Conservation (phyloP, 768 basidiomycete species). For the Trametes cubensis region DNA sequence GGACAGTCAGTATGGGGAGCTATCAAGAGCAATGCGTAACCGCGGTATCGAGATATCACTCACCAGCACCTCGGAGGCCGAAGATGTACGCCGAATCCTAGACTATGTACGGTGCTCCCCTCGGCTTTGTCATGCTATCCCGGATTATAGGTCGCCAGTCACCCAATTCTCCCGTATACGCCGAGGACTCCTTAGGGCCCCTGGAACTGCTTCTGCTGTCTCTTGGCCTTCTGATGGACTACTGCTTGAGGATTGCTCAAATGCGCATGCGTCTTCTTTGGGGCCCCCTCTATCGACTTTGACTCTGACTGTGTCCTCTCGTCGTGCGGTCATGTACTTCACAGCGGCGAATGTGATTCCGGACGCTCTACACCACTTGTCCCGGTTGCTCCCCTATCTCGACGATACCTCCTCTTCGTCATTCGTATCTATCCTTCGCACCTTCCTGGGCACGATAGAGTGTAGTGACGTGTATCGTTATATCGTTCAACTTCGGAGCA, state of each 20-base stretch:
- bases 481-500: conserved; percentile 18
- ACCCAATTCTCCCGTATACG: conserved; percentile 9
- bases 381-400: conserved; percentile 10
- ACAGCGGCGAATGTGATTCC: conserved; percentile 4
- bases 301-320: background rate
- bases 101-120: conserved; percentile 55
- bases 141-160: background rate
- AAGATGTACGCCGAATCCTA: conserved; percentile 51
- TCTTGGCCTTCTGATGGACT: conserved; percentile 10
- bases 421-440: background rate
- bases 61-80: conserved; percentile 34
- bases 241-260: conserved; percentile 10
- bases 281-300: background rate
- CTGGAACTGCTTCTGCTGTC: background rate
- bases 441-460: conserved; percentile 17
- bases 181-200: conserved; percentile 11
- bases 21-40: conserved; percentile 98
- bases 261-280: conserved; percentile 12
- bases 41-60: conserved; percentile 86
- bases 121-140: background rate
- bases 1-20: conserved; percentile 88
- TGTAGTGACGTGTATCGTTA: conserved; percentile 22
- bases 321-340: conserved; percentile 12
- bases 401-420: background rate
- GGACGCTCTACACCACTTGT: conserved; percentile 5